These are phyloP conservation scores for Letharia lupina DNA, from an alignment of 495 filamentous ascomycete genomes.

Conservation along the genomic window DNA sequence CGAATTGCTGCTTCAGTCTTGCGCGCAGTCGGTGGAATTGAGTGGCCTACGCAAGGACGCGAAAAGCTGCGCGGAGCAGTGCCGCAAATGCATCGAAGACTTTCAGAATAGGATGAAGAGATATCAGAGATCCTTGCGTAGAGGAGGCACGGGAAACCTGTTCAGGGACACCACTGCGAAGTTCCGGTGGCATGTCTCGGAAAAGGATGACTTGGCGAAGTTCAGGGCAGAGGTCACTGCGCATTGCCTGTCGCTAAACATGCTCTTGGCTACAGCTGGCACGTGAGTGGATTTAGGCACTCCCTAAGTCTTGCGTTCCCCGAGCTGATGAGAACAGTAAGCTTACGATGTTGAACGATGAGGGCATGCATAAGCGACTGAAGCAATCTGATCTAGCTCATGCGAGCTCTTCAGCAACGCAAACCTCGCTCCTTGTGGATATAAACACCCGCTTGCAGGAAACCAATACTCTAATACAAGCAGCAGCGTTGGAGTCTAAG, in stretches of 20 bases:
- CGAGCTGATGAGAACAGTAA: constrained; percentile 7
- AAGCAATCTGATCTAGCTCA: constrained; percentile 4
- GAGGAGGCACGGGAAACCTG: constrained; percentile 8
- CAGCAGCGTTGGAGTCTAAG: constrained; percentile 3
- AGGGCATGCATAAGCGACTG: constrained; percentile 17
- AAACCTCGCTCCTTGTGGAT: constrained; percentile 1
- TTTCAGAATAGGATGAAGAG: constrained; percentile 13
- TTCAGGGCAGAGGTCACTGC: constrained; percentile 25
- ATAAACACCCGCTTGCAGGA: neutral
- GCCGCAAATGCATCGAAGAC: constrained; percentile 8
- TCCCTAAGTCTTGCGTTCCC: too few relatives aligned
- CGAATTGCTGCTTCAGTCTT: constrained; percentile 14
- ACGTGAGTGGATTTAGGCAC: neutral
- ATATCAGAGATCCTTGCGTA: constrained; percentile 4
- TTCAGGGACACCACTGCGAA: constrained; percentile 17
- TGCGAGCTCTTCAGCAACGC: constrained; percentile 6
- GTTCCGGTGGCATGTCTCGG: constrained; percentile 18
- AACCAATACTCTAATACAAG: neutral
- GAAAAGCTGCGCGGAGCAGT: constrained; percentile 7
- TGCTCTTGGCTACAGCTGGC: constrained; percentile 15
- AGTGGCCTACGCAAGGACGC: constrained; percentile 14
- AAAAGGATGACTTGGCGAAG: constrained; percentile 21
- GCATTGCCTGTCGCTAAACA: constrained; percentile 21
- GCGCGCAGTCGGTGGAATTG: constrained; percentile 13
- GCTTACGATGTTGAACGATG: constrained; percentile 9